A percentile compares a stretch with the other conserved stretches of the same genome.
These are phyloP conservation scores for Hymenoscyphus repandus DNA, from an alignment of 2,329 filamentous ascomycete species.

Conservation along the genomic window DNA sequence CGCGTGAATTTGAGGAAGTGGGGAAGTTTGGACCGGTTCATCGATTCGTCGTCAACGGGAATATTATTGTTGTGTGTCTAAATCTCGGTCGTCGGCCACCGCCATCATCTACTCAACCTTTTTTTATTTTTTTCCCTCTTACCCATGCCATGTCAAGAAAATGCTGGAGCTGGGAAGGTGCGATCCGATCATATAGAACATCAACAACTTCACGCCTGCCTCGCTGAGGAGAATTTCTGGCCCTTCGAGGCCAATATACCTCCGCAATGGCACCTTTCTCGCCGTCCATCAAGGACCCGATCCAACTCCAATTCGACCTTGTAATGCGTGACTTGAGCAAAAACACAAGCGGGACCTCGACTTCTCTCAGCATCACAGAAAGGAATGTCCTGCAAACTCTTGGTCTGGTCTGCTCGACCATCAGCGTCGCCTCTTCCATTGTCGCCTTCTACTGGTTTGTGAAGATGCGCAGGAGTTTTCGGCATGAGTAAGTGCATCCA, in stretches of 20 bases:
- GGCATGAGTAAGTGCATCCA: constrained; percentile 56
- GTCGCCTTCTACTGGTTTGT: constrained; percentile 66
- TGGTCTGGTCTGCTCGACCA: constrained; percentile 36
- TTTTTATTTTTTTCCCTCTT: neutral
- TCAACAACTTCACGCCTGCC: constrained; percentile 1
- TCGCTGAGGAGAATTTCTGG: neutral
- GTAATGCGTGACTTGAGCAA: constrained; percentile 11
- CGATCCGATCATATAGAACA: constrained; percentile 3
- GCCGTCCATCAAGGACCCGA: constrained; percentile 4
- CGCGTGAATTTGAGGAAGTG: neutral
- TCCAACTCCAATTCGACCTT: constrained; percentile 4
- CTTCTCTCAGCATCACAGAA: constrained; percentile 14
- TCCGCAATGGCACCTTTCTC: constrained; percentile 22
- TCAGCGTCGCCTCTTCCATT: constrained; percentile 53
- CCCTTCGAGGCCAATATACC: neutral
- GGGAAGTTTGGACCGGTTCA: neutral
- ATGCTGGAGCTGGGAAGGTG: constrained; percentile 6
- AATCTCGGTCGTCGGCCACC: neutral
- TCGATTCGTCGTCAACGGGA: neutral
- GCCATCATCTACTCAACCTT: neutral
- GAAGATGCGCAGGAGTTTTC: constrained; percentile 67
- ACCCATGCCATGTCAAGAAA: constrained; percentile 4
- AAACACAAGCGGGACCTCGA: constrained; percentile 11
- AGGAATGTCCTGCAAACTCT: constrained; percentile 26
- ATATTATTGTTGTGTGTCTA: neutral